Base-by-base conservation (phyloP, 495 filamentous ascomycete species). In the Saxophila tyrrhenica region DNA sequence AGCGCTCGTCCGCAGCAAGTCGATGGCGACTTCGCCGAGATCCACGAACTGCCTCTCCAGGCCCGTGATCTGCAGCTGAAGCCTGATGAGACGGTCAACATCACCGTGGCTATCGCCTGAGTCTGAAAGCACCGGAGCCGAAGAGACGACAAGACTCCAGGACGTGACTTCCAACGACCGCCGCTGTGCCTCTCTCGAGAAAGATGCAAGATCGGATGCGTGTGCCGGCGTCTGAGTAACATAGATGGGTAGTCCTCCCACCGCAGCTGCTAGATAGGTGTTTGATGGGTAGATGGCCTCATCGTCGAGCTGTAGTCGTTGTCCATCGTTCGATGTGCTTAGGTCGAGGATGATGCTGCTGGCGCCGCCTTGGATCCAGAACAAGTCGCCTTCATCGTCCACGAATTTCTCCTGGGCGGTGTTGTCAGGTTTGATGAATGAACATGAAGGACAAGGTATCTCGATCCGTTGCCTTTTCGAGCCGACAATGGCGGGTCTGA, bases 281-380 rank as follows among this genome's bases (percentile, higher is more conserved):
- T 44, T 5, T 44, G 51, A 10, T 16, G 53, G 22, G 35, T 60
- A 60, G n/a, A 56, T 24, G 7, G 20, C 15, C 35, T 8, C 38
- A 16, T 43, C 58, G 25, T 49, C 44, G 22, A 60, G 42, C 23
- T 25, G 39, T 20, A 60, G 19, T 5, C 5, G 11, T 22, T 46
- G 22, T 1, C 54, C 58, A 50, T 60, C 58, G 11, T 56, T 52
- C 13, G 58, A 48, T 9, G 56, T 42, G 17, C 5, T 51, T 47
- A 60, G 48, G 29, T 56, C 24, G 19, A 56, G 29, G 8, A 53
- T 5, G 2, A 60, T 25, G 24, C 25, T 57, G 54, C 52, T 52
- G 2, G 46, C 47, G 42, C 58, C 48, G 21, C 54, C 49, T 35
- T 52, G 48, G 20, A 50, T 56, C 53, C 54, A 49, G 49, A 56